phyloP scores from a whole-genome alignment of 768 basidiomycete species.

The Trametopsis cervina region DNA sequence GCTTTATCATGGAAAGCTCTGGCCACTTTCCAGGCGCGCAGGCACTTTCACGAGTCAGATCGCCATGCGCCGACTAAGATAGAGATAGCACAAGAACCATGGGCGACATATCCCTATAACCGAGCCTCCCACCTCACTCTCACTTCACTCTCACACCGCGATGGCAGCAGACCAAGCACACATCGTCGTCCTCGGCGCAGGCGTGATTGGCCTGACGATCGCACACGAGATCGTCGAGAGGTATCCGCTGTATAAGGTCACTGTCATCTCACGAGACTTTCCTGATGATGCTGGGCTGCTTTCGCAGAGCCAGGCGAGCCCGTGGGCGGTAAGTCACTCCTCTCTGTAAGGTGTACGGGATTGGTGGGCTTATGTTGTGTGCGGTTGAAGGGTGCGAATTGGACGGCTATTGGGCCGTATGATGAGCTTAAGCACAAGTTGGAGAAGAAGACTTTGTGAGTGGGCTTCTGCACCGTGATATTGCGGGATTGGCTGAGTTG shows the following conservation, averaged over 20 bases:
- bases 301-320: slow-evolving; percentile 42
- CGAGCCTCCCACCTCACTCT: too few relatives aligned
- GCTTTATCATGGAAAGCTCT: too few relatives aligned
- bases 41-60: too few relatives aligned
- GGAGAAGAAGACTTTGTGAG: slow-evolving; percentile 39
- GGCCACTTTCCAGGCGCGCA: too few relatives aligned
- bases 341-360: background rate
- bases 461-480: background rate
- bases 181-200: slow-evolving; percentile 35
- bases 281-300: slow-evolving; percentile 27
- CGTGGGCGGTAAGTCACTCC: slow-evolving; percentile 38
- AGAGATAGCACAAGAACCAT: too few relatives aligned
- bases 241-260: slow-evolving; percentile 23
- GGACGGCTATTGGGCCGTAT: slow-evolving; percentile 30
- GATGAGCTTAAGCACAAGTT: slow-evolving; percentile 29
- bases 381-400: slow-evolving; percentile 36
- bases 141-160: too few relatives aligned
- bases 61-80: too few relatives aligned
- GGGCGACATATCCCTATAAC: too few relatives aligned
- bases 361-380: background rate
- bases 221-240: slow-evolving; percentile 29
- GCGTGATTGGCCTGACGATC: slow-evolving; percentile 38
- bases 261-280: slow-evolving; percentile 32
- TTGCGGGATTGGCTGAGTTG: background rate
- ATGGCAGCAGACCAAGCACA: too few relatives aligned